phyloP scores from a whole-genome alignment of 2,329 filamentous ascomycete genomes.

The Colletotrichum endophyticum region DNA sequence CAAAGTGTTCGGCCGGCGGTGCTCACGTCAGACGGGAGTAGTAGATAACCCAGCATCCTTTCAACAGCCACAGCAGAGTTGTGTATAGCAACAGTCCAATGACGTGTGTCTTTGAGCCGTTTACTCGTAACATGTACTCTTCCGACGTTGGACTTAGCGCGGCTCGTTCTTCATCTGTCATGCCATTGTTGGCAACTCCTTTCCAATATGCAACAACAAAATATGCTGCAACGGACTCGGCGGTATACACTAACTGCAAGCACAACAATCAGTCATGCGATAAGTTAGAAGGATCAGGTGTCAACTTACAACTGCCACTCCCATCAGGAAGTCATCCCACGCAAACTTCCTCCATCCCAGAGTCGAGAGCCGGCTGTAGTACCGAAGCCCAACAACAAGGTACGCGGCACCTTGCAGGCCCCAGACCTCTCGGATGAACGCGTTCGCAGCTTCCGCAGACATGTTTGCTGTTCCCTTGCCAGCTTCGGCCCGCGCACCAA shows the following conservation, averaged over 20 bases:
- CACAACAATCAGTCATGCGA: not conserved
- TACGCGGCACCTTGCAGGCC: constrained; percentile 17
- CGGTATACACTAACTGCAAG: not conserved
- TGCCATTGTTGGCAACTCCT: constrained; percentile 54
- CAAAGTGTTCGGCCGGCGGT: not conserved
- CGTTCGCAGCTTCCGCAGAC: constrained; percentile 1
- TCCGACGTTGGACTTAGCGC: constrained; percentile 38
- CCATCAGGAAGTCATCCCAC: constrained; percentile 19
- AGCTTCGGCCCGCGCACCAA: not conserved
- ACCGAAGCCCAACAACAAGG: constrained; percentile 15
- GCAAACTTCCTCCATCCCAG: constrained; percentile 1
- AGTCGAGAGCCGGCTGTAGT: constrained; percentile 8
- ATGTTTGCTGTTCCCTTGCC: not conserved
- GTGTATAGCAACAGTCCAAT: constrained; percentile 56
- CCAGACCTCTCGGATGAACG: constrained; percentile 20
- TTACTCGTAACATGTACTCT: constrained; percentile 39
- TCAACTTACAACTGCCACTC: not conserved
- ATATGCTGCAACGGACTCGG: constrained; percentile 31
- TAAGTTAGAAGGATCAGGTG: not conserved
- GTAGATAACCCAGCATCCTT: constrained; percentile 56
- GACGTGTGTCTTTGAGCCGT: constrained; percentile 58
- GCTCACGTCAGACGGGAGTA: constrained; percentile 54
- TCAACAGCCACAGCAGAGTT: constrained; percentile 55
- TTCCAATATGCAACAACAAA: constrained; percentile 41
- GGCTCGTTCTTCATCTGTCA: constrained; percentile 51